Evolutionary conservation across 768 basidiomycete genomes (phyloP).

Genomic region (Tubosaeta brunneosetosa): DNA sequence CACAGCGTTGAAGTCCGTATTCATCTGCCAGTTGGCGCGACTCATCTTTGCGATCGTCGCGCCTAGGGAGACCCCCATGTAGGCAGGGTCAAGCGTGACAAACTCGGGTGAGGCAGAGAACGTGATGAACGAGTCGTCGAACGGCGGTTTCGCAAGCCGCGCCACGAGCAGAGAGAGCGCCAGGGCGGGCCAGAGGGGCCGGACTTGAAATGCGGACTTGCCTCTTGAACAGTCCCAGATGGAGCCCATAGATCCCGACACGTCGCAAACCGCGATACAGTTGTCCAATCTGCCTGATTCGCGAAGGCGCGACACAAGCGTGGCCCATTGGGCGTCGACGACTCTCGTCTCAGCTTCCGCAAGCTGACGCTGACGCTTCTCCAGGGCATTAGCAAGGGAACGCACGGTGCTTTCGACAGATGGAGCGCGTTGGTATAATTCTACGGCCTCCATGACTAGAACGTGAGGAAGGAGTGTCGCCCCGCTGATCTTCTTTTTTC

Average conservation of each 20-base stretch:
- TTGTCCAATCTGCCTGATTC: conserved; percentile 56
- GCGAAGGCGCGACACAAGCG: conserved; percentile 49
- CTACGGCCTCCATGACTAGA: conserved; percentile 41
- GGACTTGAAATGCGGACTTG: conserved; percentile 9
- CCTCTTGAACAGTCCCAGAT: background rate
- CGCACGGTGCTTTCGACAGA: background rate
- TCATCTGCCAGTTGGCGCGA: conserved; percentile 43
- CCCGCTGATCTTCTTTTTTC: conserved; percentile 55
- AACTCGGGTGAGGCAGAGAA: conserved; percentile 53
- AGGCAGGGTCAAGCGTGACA: conserved; percentile 42
- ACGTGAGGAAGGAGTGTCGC: conserved; percentile 66
- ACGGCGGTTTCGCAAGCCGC: conserved; percentile 58
- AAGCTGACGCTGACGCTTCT: conserved; percentile 28
- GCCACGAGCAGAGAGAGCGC: conserved; percentile 65
- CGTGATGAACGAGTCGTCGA: conserved; percentile 62
- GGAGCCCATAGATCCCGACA: conserved; percentile 67
- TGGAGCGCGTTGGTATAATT: background rate
- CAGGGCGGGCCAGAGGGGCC: conserved; percentile 58
- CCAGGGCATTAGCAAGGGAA: conserved; percentile 9
- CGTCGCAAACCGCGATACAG: conserved; percentile 65
- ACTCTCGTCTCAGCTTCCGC: conserved; percentile 40
- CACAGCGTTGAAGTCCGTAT: conserved; percentile 59
- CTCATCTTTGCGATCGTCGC: conserved; percentile 38
- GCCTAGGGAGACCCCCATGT: conserved; percentile 25
- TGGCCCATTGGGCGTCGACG: conserved; percentile 63